These are phyloP conservation scores for Brettanomyces sp. DNA, from an alignment of 805 yeast species.

Conservation along the genomic window DNA sequence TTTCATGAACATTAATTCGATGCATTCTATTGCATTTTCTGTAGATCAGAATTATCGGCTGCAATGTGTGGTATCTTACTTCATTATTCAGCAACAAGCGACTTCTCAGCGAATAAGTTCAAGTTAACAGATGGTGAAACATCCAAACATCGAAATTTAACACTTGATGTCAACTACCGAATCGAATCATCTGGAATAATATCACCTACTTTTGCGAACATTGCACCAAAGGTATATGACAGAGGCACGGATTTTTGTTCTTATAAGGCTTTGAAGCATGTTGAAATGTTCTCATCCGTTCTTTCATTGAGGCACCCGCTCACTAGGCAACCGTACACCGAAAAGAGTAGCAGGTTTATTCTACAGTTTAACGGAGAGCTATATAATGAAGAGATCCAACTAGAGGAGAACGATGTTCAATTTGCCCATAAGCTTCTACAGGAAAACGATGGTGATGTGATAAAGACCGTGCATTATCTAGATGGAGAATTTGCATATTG, in stretches of 20 bases:
- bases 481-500: constrained; percentile 81
- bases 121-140: too few relatives aligned
- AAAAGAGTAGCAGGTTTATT: constrained; percentile 23
- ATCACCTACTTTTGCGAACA: constrained; percentile 19
- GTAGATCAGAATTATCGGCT: not conserved
- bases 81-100: constrained; percentile 14
- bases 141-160: too few relatives aligned
- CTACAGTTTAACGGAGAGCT: constrained; percentile 90
- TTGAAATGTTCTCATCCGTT: constrained; percentile 56
- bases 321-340: constrained; percentile 57
- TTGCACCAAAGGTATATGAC: constrained; percentile 37
- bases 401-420: constrained; percentile 50
- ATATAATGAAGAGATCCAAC: constrained; percentile 48
- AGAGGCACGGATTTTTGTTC: constrained; percentile 58
- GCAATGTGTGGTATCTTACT: constrained; percentile 52
- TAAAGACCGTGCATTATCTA: constrained; percentile 32
- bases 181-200: constrained; percentile 9
- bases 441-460: constrained; percentile 25
- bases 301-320: constrained; percentile 74
- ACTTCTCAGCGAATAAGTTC: not conserved
- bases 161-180: too few relatives aligned
- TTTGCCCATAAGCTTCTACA: constrained; percentile 32
- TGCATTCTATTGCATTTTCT: too few relatives aligned
- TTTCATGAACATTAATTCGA: too few relatives aligned
- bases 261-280: constrained; percentile 17